Evolutionary conservation across 495 filamentous ascomycete species (phyloP), one percentile per base, ranked within the genome.

Genomic region (Hypomontagnella monticulosa): DNA sequence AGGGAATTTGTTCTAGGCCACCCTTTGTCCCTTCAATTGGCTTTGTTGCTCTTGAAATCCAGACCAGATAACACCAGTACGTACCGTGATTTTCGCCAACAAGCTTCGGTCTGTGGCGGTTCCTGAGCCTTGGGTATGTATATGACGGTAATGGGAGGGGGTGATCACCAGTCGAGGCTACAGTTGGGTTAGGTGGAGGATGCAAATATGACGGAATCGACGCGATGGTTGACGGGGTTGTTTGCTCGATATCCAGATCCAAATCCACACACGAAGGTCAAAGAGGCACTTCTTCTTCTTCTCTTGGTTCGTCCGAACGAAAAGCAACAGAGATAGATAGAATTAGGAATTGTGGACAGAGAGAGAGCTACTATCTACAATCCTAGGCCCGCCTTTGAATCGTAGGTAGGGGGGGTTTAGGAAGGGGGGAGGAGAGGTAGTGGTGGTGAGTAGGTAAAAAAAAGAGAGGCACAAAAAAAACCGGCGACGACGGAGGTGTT

Each of bases 331-430:
- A 61, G 55, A 57, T 52, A 58, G 59, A 60, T 58, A 58, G 59
- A 60, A 60, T 60, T 51, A 59, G 60, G 60, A 64, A 49, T 59
- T 64, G 60, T 9, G 60, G 66, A 69, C 10, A 60, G 64, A 16
- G 50, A 27, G 23, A 27, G 23, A 27, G 6, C 46, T 60, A 27
- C 46, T 60, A 69, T 69, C 66, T 69, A 69, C 66, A 69, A 69
- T 69, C 66, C 66, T 58, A 68, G 66, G 66, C 60, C 66, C 48
- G 60, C 60, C 66, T 64, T 64, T 69, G 60, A 68, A 69, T 60
- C 64, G 66, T 69, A 69, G 66, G 62, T 38, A 48, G 33, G 47
- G 23, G 36, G 49, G 57, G 37, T 16, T 15, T 20, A 15, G 46
- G 57, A 41, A 43, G 30, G 47, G 38, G 58, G 47, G 42, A 43